These are phyloP conservation scores for Tricholoma furcatifolium DNA, from an alignment of 768 basidiomycete species.

Conservation along the genomic window DNA sequence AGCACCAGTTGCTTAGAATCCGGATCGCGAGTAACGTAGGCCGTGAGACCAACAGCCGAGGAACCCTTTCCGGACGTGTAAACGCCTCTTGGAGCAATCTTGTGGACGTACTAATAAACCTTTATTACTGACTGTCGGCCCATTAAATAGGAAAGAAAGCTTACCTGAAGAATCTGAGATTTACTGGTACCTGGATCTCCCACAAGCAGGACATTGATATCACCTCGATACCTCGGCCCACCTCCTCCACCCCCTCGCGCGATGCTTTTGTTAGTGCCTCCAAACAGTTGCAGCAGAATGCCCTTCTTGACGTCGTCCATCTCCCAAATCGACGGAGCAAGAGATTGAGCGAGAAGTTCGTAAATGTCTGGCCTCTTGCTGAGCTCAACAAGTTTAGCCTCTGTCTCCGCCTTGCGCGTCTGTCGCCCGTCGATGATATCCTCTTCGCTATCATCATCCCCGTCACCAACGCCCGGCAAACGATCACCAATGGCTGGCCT, in stretches of 20 bases:
- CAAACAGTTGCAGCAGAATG: constrained; percentile 92
- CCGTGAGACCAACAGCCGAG: constrained; percentile 97
- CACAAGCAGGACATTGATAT: constrained; percentile 96
- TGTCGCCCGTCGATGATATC: constrained; percentile 40
- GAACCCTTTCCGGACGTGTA: constrained; percentile 98
- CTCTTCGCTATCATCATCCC: constrained; percentile 64
- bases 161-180: constrained; percentile 89
- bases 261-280: constrained; percentile 96
- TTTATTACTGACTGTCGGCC: background rate
- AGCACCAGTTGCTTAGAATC: constrained; percentile 98
- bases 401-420: constrained; percentile 67
- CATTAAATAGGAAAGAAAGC: constrained; percentile 12
- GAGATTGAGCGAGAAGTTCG: constrained; percentile 75
- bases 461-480: constrained; percentile 69
- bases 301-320: constrained; percentile 99
- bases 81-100: constrained; percentile 96
- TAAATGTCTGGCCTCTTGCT: constrained; percentile 81
- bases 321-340: constrained; percentile 96
- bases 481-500: constrained; percentile 68
- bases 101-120: constrained; percentile 84
- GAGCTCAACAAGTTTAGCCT: constrained; percentile 72
- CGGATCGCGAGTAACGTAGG: constrained; percentile 97
- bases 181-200: constrained; percentile 98
- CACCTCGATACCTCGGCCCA: constrained; percentile 94
- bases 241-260: constrained; percentile 91